These are phyloP conservation scores for Pleodorina starrii DNA, from an alignment of 139 green algal species.

Conservation along the genomic window DNA sequence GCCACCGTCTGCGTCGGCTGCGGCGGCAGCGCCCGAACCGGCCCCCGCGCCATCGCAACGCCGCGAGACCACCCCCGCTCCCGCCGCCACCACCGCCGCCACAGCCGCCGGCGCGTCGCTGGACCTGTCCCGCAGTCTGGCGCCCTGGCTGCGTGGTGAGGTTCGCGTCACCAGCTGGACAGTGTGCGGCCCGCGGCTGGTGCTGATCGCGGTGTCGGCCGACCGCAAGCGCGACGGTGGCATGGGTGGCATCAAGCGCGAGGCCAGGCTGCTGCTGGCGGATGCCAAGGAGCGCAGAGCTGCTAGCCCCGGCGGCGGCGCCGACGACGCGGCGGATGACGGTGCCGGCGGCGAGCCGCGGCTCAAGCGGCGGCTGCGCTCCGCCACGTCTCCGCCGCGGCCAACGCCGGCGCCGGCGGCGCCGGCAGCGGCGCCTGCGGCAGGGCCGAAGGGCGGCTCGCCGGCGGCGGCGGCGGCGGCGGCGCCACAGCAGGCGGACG, in stretches of 20 bases:
- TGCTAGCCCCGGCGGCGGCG: background rate
- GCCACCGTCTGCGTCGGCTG: no score
- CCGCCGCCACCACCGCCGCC: no score
- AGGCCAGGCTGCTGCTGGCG: constrained; percentile 42
- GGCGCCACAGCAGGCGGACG: background rate
- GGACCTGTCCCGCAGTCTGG: constrained; percentile 17
- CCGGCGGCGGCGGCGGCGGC: background rate
- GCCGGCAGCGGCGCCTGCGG: background rate
- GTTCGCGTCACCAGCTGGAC: constrained; percentile 21
- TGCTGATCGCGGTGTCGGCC: constrained; percentile 31
- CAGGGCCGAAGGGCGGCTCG: background rate
- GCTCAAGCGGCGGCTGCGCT: constrained; percentile 36
- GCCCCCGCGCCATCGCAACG: no score
- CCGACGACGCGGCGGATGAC: background rate
- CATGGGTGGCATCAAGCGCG: constrained; percentile 39
- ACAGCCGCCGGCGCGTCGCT: no score
- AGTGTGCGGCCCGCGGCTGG: constrained; percentile 13
- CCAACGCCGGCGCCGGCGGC: background rate
- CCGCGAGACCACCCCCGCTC: no score
- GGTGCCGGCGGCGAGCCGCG: background rate
- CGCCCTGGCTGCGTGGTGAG: constrained; percentile 17
- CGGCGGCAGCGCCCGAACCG: no score
- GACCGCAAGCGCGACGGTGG: constrained; percentile 49
- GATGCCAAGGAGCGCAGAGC: background rate
- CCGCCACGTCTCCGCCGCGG: constrained; percentile 16